A percentile compares a stretch with the other conserved stretches of the same genome.
phyloP scores from a whole-genome alignment of 2,329 filamentous ascomycete genomes.

The Fusarium zealandicum region DNA sequence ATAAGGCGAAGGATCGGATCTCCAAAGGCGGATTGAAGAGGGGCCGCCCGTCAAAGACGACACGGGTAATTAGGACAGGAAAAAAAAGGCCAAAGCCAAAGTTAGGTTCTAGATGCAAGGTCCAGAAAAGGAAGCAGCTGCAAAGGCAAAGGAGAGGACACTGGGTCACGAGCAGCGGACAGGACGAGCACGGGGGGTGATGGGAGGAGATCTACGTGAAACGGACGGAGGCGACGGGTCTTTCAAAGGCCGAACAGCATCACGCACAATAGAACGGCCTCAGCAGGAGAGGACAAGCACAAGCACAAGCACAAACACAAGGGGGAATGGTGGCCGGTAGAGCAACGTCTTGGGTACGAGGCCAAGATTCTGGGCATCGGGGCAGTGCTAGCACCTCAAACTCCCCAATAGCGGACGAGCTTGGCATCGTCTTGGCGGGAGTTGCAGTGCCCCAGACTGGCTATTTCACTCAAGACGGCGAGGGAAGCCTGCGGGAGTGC shows the following conservation, averaged over 20 bases:
- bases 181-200: constrained; percentile 13
- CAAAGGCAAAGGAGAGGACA: constrained; percentile 1
- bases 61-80: neutral
- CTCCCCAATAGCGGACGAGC: constrained; percentile 4
- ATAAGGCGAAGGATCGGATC: constrained; percentile 3
- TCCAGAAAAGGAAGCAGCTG: constrained; percentile 1
- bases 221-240: constrained; percentile 4
- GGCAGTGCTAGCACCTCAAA: constrained; percentile 36
- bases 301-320: neutral
- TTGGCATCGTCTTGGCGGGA: constrained; percentile 26
- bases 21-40: neutral
- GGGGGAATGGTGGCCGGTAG: constrained; percentile 7
- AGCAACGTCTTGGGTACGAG: constrained; percentile 30
- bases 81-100: constrained; percentile 6
- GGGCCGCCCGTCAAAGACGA: constrained; percentile 3
- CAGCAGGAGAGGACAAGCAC: no score
- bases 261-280: no score
- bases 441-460: constrained; percentile 4
- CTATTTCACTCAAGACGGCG: neutral
- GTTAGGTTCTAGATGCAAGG: constrained; percentile 2
- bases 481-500: neutral
- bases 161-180: constrained; percentile 15
- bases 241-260: constrained; percentile 3
- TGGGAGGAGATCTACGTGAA: constrained; percentile 23
- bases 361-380: constrained; percentile 38